phyloP scores from a whole-genome alignment of 768 basidiomycete species.

The button mushroom (Agaricus bisporus) region DNA sequence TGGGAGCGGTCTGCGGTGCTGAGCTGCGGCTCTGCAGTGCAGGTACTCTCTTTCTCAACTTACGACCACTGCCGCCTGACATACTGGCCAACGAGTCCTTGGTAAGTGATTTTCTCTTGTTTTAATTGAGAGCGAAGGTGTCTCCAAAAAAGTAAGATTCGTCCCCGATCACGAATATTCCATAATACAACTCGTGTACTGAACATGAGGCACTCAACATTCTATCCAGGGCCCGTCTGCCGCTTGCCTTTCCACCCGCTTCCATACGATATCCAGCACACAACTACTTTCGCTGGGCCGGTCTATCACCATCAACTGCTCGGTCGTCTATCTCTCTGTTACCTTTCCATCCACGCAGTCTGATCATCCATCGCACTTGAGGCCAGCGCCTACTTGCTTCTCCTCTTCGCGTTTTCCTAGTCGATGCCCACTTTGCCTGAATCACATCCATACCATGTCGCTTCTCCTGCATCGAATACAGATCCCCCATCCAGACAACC shows the following conservation, averaged over 20 bases:
- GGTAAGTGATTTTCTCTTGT: constrained; percentile 12
- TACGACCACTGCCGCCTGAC: not conserved
- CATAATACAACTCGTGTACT: constrained; percentile 37
- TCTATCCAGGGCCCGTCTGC: constrained; percentile 2
- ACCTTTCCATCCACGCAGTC: constrained; percentile 1
- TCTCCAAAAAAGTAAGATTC: constrained; percentile 12
- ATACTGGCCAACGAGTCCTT: not conserved
- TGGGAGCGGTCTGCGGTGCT: not conserved
- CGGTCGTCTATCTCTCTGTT: not conserved
- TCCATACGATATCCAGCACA: not conserved
- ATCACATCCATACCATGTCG: constrained; percentile 2
- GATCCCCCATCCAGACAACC: constrained; percentile 10
- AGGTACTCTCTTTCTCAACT: not conserved
- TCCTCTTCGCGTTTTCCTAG: not conserved
- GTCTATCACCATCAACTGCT: not conserved
- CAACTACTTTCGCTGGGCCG: not conserved
- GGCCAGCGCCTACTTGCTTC: not conserved
- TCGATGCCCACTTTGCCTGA: constrained; percentile 32
- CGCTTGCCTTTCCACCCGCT: not conserved
- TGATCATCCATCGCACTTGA: constrained; percentile 2
- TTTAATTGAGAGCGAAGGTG: constrained; percentile 9
- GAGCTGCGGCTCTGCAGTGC: not conserved
- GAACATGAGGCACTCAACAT: constrained; percentile 46
- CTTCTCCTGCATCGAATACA: constrained; percentile 3
- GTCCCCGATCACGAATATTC: constrained; percentile 19